Evolutionary conservation across 352 stramenopile species (phyloP), one percentile per base, ranked within the genome.

Genomic region (Globisporangium barbulae): DNA sequence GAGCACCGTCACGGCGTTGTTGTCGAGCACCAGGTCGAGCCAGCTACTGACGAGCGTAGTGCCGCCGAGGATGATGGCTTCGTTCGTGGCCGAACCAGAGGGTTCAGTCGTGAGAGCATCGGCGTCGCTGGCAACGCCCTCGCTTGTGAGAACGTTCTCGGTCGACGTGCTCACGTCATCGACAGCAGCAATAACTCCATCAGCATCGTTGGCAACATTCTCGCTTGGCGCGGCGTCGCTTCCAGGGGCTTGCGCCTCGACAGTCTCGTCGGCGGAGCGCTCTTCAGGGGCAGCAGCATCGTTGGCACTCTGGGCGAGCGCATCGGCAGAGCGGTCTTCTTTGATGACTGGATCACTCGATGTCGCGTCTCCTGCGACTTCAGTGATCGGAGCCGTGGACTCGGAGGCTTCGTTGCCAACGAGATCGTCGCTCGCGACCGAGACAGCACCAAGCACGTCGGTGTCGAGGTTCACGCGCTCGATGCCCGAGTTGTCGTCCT

Each of bases 1-100:
- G 28, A 85, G 70, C 47, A 79, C 37, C 22, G 42, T 45, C 35
- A 67, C 54, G 17, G 47, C 61, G 25, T 35, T 42, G 31, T 62
- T n/a, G 28, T 57, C 45, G 33, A 62, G 21, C 6, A 37, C 30
- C 31, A 62, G 21, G n/a, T 45, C 53, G 31, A 52, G 41, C 61
- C 53, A 62, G 17, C 44, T 37, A 9, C 61, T 54, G 41, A 67
- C 33, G n/a, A 53, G 22, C n/a, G 33, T 58, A 4, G n/a, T 30
- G 5, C 45, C 54, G 8, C 45, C 53, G 22, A 61, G 53, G 22
- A 62, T 54, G 15, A 39, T 42, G 12, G 25, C 57, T 33, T 53
- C 49, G 31, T 17, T 64, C 4, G 30, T 55, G 31, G 37, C 25
- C 31, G 31, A 44, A 30, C 17, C 30, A 5, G 30, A 13, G 28